phyloP scores from a whole-genome alignment of 2,329 filamentous ascomycete species.

The Xylariales sp. region DNA sequence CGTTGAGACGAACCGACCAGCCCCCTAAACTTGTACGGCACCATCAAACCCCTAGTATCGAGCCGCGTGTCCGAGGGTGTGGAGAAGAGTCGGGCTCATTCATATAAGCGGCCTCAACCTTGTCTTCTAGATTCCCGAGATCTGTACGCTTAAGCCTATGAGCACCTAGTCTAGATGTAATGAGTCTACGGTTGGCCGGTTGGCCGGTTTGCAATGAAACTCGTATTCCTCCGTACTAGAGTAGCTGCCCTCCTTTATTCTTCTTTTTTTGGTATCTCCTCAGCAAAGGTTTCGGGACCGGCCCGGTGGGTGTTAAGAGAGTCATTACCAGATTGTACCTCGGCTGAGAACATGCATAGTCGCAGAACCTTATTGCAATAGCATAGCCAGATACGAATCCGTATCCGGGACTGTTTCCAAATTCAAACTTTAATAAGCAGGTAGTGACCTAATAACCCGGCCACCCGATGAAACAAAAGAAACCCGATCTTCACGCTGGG shows the following conservation, averaged over 20 bases:
- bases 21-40: neutral
- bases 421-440: neutral
- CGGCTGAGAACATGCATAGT: neutral
- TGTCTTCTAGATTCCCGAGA: neutral
- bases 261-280: neutral
- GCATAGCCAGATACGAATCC: conserved; percentile 24
- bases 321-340: neutral
- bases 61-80: neutral
- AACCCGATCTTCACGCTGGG: no score
- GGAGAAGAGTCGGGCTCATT: neutral
- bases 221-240: neutral
- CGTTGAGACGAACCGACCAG: no score
- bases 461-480: neutral
- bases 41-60: neutral
- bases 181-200: neutral
- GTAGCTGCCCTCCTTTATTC: neutral
- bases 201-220: neutral
- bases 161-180: neutral
- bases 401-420: conserved; percentile 5
- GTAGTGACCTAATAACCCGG: neutral
- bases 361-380: conserved; percentile 2
- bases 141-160: neutral
- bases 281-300: neutral
- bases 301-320: conserved; percentile 1
- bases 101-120: conserved; percentile 1